Conservation (phyloP, 352 stramenopile genomes). For the Phytophthora hybrid region DNA sequence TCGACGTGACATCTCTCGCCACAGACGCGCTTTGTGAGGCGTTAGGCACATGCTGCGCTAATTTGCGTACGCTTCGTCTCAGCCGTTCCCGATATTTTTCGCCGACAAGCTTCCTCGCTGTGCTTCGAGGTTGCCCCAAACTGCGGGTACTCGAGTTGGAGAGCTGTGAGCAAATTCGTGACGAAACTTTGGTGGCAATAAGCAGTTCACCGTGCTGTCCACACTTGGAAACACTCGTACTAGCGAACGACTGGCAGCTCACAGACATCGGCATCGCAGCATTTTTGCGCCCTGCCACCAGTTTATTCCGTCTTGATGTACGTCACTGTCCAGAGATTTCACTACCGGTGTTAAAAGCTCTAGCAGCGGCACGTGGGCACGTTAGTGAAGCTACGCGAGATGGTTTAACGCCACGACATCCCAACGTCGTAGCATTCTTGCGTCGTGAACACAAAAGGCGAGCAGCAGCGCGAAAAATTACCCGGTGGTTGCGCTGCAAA, state of each 20-base stretch:
- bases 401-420: slow-evolving; percentile 59
- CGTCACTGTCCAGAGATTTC: slow-evolving; percentile 76
- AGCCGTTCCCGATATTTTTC: slow-evolving; percentile 83
- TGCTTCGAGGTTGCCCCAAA: slow-evolving; percentile 44
- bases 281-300: slow-evolving; percentile 34
- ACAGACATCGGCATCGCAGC: slow-evolving; percentile 57
- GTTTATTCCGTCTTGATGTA: slow-evolving; percentile 56
- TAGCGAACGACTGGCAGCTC: slow-evolving; percentile 81
- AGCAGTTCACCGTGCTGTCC: slow-evolving; percentile 36
- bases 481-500: slow-evolving; percentile 50
- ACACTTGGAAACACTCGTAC: slow-evolving; percentile 56
- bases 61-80: slow-evolving; percentile 59
- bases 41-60: slow-evolving; percentile 43
- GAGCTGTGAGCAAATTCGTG: slow-evolving; percentile 77
- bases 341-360: slow-evolving; percentile 39
- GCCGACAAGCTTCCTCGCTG: slow-evolving; percentile 53
- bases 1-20: slow-evolving; percentile 68
- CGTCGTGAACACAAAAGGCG: slow-evolving; percentile 38
- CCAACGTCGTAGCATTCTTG: slow-evolving; percentile 58
- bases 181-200: slow-evolving; percentile 50
- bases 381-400: slow-evolving; percentile 46
- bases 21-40: slow-evolving; percentile 67
- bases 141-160: slow-evolving; percentile 69
- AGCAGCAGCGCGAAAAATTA: slow-evolving; percentile 49
- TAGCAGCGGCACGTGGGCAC: slow-evolving; percentile 50